These are phyloP conservation scores for Solanum lycopersicoides DNA, from an alignment of 257 asterid genomes.

Conservation along the genomic window DNA sequence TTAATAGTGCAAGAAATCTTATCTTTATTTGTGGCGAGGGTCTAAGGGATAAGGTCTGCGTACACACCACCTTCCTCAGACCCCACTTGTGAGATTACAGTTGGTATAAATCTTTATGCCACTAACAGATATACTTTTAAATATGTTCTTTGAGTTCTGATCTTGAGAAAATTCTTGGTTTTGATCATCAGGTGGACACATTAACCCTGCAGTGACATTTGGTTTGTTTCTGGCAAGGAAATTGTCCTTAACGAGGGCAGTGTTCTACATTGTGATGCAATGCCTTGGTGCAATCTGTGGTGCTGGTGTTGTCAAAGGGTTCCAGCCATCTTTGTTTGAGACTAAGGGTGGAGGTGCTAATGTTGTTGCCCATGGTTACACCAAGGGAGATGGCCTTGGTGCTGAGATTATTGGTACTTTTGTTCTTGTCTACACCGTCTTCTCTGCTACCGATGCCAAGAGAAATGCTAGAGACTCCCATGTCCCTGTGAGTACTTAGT, in stretches of 20 bases:
- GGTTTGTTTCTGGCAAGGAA: conserved; percentile 73
- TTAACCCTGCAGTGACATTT: conserved; percentile 79
- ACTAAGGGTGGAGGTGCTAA: conserved; percentile 58
- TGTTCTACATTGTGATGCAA: conserved; percentile 73
- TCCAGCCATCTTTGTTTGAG: conserved; percentile 44
- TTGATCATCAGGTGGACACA: conserved; percentile 61
- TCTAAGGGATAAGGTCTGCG: background rate
- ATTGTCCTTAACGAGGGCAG: conserved; percentile 55
- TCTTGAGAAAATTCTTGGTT: background rate
- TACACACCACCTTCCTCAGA: background rate
- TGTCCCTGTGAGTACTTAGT: conserved; percentile 50
- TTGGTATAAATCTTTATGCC: background rate
- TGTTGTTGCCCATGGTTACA: conserved; percentile 47
- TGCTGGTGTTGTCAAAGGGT: conserved; percentile 75
- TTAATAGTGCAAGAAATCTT: background rate
- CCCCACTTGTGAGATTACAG: background rate
- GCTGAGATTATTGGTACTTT: conserved; percentile 79
- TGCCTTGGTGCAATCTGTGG: conserved; percentile 81
- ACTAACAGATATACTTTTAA: background rate
- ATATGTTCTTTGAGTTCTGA: background rate
- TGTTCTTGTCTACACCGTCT: conserved; percentile 70
- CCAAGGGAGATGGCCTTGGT: conserved; percentile 72
- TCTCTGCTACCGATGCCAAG: conserved; percentile 87
- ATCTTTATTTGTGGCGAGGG: background rate
- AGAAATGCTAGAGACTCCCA: conserved; percentile 84